Evolutionary conservation across 352 stramenopile species (phyloP).

Genomic region (Globisporangium recalcitrans): DNA sequence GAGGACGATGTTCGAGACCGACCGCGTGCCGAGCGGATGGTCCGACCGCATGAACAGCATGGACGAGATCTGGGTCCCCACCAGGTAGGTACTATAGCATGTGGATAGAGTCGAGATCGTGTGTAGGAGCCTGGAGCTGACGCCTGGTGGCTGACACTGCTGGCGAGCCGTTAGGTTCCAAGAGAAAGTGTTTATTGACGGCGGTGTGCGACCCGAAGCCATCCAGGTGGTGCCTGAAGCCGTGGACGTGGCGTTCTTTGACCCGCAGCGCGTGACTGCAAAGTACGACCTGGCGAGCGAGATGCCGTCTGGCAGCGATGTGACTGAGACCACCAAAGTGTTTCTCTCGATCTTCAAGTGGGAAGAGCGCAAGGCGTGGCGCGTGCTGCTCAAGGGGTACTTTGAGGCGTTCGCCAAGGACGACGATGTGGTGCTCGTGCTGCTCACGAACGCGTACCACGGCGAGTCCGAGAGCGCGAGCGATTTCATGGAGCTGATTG

Average conservation of each 20-base stretch:
- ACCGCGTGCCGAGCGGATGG: conserved; percentile 89
- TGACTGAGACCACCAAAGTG: conserved; percentile 54
- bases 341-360: conserved; percentile 94
- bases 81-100: conserved; percentile 23
- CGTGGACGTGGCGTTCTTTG: conserved; percentile 88
- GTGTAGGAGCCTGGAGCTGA: not conserved
- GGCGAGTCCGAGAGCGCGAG: conserved; percentile 28
- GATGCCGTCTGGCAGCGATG: conserved; percentile 13
- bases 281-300: conserved; percentile 48
- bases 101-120: not conserved
- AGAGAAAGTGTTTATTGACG: conserved; percentile 61
- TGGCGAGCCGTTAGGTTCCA: too few species aligned
- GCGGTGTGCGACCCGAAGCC: conserved; percentile 41
- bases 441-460: conserved; percentile 90
- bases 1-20: conserved; percentile 94
- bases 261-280: conserved; percentile 39
- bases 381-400: conserved; percentile 83
- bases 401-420: conserved; percentile 57
- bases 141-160: not conserved
- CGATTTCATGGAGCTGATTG: conserved; percentile 53
- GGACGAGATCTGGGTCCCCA: conserved; percentile 93
- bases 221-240: conserved; percentile 82
- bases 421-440: conserved; percentile 70
- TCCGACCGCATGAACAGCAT: conserved; percentile 83
- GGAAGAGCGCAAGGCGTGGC: conserved; percentile 90